Percentiles rank a stretch among this genome's conserved stretches.
These are phyloP conservation scores for Punctularia strigosozonata DNA, from an alignment of 768 basidiomycete genomes.

Conservation along the genomic window DNA sequence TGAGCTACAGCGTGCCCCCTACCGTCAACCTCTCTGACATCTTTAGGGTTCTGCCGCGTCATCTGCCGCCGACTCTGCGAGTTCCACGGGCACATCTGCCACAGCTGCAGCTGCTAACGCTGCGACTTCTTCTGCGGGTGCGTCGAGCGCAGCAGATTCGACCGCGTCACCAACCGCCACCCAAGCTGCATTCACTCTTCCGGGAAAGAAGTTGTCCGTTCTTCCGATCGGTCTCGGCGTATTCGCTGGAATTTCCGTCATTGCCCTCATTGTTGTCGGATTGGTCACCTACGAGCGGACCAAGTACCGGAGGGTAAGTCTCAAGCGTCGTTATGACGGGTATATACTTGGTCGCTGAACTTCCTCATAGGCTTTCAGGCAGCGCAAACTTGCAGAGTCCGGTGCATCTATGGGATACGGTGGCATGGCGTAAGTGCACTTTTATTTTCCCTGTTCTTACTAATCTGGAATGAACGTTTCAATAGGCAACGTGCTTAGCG, in stretches of 20 bases:
- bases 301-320: conserved; percentile 69
- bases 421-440: conserved; percentile 31
- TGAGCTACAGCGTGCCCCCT: no score
- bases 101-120: conserved; percentile 5
- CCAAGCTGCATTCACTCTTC: conserved; percentile 40
- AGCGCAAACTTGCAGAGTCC: conserved; percentile 59
- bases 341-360: conserved; percentile 2
- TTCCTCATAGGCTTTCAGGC: conserved; percentile 50
- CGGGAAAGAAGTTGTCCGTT: conserved; percentile 64
- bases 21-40: no score
- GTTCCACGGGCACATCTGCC: conserved; percentile 2
- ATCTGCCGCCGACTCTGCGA: conserved; percentile 3
- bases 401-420: conserved; percentile 49
- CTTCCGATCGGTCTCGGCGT: conserved; percentile 77
- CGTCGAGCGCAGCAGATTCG: conserved; percentile 16
- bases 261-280: conserved; percentile 70
- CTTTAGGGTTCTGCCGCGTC: no score
- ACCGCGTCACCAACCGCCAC: conserved; percentile 17
- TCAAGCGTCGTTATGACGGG: background rate
- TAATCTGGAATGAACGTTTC: background rate
- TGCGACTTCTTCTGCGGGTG: conserved; percentile 10
- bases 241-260: conserved; percentile 76
- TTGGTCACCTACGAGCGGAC: conserved; percentile 83
- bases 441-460: background rate
- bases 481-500: background rate